Conservation (phyloP, 345 rosid species). For the Salix caprea region DNA sequence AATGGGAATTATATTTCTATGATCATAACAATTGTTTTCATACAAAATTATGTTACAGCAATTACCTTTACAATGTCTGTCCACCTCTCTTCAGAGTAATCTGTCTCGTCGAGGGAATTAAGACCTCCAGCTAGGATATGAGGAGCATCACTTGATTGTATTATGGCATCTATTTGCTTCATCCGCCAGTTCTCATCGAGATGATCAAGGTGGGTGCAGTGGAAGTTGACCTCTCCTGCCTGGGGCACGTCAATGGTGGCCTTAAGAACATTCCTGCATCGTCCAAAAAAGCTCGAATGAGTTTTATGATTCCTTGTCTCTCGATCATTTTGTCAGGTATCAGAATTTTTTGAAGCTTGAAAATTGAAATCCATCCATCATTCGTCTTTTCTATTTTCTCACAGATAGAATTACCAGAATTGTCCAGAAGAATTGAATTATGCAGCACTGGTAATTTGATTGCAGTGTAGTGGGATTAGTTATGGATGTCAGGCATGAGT, state of each 20-base stretch:
- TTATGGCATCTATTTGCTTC: slow-evolving; percentile 80
- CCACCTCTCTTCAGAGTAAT: slow-evolving; percentile 80
- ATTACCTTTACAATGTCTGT: slow-evolving; percentile 76
- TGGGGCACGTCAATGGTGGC: slow-evolving; percentile 72
- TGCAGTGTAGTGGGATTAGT: slow-evolving; percentile 2
- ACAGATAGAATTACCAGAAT: no score
- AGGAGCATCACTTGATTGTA: slow-evolving; percentile 53
- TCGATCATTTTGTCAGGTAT: no score
- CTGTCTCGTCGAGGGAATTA: slow-evolving; percentile 76
- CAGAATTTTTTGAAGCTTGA: not conserved
- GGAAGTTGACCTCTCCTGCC: slow-evolving; percentile 76
- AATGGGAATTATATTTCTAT: not conserved
- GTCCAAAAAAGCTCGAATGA: not conserved
- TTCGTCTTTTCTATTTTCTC: no score
- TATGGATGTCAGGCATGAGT: slow-evolving; percentile 1
- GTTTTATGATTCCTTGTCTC: no score
- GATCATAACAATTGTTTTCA: no score
- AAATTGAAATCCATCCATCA: not conserved
- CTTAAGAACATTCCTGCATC: slow-evolving; percentile 72
- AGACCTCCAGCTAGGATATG: slow-evolving; percentile 85
- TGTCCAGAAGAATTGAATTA: no score
- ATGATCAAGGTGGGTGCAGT: slow-evolving; percentile 88
- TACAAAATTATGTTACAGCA: not conserved
- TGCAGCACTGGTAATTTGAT: not conserved
- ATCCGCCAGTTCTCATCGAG: slow-evolving; percentile 88